Evolutionary conservation across 345 rosid genomes (phyloP), one percentile per base, ranked within the genome.

Genomic region (Ceriops decandra): DNA sequence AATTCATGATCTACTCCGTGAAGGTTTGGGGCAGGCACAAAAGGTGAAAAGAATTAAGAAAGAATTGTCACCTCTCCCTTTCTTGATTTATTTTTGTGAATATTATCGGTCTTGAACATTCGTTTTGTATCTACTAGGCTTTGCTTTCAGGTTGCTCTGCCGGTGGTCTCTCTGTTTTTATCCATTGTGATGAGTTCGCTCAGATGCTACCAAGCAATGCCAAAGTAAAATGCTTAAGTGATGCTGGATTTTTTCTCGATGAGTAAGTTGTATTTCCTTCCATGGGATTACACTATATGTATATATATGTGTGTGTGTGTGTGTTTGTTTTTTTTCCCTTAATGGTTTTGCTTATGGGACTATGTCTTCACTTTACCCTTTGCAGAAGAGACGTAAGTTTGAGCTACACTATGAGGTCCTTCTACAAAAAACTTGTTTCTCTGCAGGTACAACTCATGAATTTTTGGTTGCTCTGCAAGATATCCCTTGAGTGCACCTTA

Each of bases 131-230:
- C 59, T 59, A 64, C 68, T 20, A 95, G 99, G 99, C 96, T 71
- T 82, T 95, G 87, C 88, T 95, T 56, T 89, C 97, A 59, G 99
- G 99, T 70, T 95, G 99, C 85, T 95, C 99, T 63, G 99, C 99
- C 57, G 99, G 99, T 57, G 99, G 97, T 66, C 81, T 95, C 53
- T 86, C 99, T 10, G 62, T 86, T 59, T 89, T 95, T 75, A 51
- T 85, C 72, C 97, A 89, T 51, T 91, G 99, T 53, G 93, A 91
- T 68, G 80, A 77, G 63, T 87, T 95, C 76, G 60, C 89, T 16
- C 77, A 69, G 38, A 79, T 77, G 75, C 80, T 95, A 63, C 93
- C 99, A 0, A 67, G 59, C 47, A 82, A 74, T 60, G 79, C 97
- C 52, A 82, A 53, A 22, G 96, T 95, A 33, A 95, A 95, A 80